Evolutionary conservation across 2,329 filamentous ascomycete genomes (phyloP).

Genomic region (Lachnellula suecica): DNA sequence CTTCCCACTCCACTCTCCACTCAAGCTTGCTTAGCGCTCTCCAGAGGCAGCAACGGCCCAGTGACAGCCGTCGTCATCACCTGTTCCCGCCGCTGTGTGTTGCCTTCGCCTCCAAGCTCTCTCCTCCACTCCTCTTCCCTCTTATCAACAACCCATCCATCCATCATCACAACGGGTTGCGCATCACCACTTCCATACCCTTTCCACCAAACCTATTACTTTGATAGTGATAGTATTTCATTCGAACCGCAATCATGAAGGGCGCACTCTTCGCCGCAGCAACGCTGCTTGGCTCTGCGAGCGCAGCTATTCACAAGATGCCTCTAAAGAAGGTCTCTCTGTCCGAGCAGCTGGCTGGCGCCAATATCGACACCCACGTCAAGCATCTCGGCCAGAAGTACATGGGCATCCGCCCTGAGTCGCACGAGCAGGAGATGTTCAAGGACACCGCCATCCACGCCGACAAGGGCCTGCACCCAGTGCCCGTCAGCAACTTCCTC

Average conservation of each 20-base stretch:
- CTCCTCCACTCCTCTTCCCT: neutral
- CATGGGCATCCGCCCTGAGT: slow-evolving; percentile 75
- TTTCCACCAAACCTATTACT: slow-evolving; percentile 18
- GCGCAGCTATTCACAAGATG: slow-evolving; percentile 90
- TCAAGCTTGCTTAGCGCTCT: neutral
- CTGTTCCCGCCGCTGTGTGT: neutral
- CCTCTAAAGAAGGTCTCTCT: slow-evolving; percentile 97
- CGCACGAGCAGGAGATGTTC: slow-evolving; percentile 76
- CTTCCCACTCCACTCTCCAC: neutral
- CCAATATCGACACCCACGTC: slow-evolving; percentile 79
- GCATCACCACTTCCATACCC: slow-evolving; percentile 11
- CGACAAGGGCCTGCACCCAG: slow-evolving; percentile 68
- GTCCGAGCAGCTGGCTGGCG: slow-evolving; percentile 83
- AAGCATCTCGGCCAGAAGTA: slow-evolving; percentile 92
- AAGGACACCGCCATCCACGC: slow-evolving; percentile 67
- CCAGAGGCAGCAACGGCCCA: neutral
- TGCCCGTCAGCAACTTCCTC: slow-evolving; percentile 95
- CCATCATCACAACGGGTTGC: slow-evolving; percentile 15
- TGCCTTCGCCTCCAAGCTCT: slow-evolving; percentile 1
- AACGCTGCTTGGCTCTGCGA: slow-evolving; percentile 77
- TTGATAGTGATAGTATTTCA: slow-evolving; percentile 24
- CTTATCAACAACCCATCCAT: slow-evolving; percentile 20
- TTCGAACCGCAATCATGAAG: slow-evolving; percentile 67
- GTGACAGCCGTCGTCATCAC: slow-evolving; percentile 2
- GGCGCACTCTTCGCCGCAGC: slow-evolving; percentile 75